phyloP scores from a whole-genome alignment of 1,284 basidiomycete species.

The Earliella scabrosa region DNA sequence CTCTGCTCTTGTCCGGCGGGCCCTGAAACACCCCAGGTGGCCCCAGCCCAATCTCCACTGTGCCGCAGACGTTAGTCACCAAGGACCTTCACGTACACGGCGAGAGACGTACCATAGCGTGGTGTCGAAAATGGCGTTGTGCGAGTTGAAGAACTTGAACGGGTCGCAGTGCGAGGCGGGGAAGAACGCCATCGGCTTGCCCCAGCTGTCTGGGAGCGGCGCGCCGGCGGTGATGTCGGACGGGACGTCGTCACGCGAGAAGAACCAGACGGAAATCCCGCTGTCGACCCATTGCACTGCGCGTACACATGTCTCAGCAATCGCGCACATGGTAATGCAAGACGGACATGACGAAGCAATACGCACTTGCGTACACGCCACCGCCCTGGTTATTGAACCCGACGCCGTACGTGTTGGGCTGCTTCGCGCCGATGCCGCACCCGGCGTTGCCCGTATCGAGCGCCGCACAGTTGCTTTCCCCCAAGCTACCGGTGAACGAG shows the following conservation, averaged over 20 bases:
- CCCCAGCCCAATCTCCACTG: conserved; percentile 89
- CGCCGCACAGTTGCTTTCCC: conserved; percentile 73
- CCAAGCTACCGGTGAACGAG: conserved; percentile 60
- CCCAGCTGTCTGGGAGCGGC: conserved; percentile 78
- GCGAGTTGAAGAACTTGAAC: conserved; percentile 74
- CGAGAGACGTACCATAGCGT: conserved; percentile 67
- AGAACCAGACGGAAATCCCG: conserved; percentile 84
- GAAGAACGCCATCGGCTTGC: conserved; percentile 75
- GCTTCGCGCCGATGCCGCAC: conserved; percentile 63
- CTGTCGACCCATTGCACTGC: conserved; percentile 73
- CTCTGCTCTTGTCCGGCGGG: conserved; percentile 80
- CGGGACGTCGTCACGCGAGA: conserved; percentile 73
- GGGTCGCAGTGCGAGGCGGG: conserved; percentile 73
- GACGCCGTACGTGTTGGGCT: conserved; percentile 61
- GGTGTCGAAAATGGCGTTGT: conserved; percentile 82
- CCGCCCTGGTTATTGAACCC: conserved; percentile 76
- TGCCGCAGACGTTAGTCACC: too few species aligned
- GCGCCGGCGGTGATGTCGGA: conserved; percentile 68
- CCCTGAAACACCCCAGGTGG: conserved; percentile 71
- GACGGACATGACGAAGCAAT: not conserved
- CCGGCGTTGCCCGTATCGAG: conserved; percentile 57
- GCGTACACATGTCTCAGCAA: not conserved
- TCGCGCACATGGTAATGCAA: too few species aligned
- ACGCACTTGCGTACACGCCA: conserved; percentile 82
- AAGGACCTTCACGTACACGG: too few species aligned